Conservation (phyloP, 2,329 filamentous ascomycete species). For the Penicillium sp. region DNA sequence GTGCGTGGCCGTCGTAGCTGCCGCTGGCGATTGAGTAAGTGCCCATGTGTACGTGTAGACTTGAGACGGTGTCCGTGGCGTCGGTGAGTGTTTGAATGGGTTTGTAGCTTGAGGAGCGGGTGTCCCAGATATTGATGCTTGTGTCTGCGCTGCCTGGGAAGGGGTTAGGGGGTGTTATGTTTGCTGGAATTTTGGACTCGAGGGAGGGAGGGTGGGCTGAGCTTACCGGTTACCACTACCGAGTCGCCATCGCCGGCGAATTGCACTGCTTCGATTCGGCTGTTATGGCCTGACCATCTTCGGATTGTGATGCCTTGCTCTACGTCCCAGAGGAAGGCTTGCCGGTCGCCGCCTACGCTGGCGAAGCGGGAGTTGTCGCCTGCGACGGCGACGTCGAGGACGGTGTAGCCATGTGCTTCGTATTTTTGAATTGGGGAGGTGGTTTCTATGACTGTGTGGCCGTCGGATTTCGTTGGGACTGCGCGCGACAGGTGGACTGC, state of each 20-base stretch:
- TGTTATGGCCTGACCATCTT: constrained; percentile 68
- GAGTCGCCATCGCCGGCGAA: constrained; percentile 74
- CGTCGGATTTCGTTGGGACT: constrained; percentile 40
- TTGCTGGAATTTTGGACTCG: background rate
- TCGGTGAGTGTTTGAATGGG: constrained; percentile 44
- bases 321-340: constrained; percentile 94
- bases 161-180: constrained; percentile 3
- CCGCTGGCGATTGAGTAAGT: constrained; percentile 60
- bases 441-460: constrained; percentile 31
- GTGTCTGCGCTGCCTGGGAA: constrained; percentile 43
- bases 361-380: constrained; percentile 79
- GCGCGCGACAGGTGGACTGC: constrained; percentile 79
- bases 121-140: constrained; percentile 44
- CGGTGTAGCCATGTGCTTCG: constrained; percentile 83
- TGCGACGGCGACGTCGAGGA: constrained; percentile 72
- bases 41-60: constrained; percentile 38
- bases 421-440: constrained; percentile 76
- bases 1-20: constrained; percentile 78
- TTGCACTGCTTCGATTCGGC: constrained; percentile 71
- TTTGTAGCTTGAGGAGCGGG: constrained; percentile 40
- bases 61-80: constrained; percentile 42
- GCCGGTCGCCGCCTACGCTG: constrained; percentile 83
- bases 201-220: background rate
- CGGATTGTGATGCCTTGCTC: constrained; percentile 70
- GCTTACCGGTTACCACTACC: constrained; percentile 61